A percentile compares a stretch with the other conserved stretches of the same genome.
Evolutionary conservation across 2,329 filamentous ascomycete genomes (phyloP).

Genomic region (Arachnomyces sp.): DNA sequence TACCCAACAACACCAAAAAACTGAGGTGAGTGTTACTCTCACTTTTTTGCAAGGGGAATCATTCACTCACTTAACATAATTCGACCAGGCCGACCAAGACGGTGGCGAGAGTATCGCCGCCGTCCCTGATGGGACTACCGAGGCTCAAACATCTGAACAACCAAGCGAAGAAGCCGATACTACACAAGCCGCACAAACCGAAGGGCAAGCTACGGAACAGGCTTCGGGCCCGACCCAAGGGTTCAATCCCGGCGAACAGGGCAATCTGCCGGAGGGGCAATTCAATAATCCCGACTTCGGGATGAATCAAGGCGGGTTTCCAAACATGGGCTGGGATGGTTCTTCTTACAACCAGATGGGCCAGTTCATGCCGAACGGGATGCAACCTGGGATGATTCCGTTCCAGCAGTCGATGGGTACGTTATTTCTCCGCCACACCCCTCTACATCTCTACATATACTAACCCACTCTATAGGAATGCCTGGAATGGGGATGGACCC

Average conservation of each 20-base stretch:
- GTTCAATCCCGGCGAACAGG: background rate
- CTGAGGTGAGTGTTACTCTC: constrained; percentile 8
- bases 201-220: constrained; percentile 25
- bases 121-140: constrained; percentile 14
- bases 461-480: constrained; percentile 52
- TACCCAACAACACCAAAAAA: constrained; percentile 5
- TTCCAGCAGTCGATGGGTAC: constrained; percentile 88
- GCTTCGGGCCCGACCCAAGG: background rate
- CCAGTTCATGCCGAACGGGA: constrained; percentile 50
- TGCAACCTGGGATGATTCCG: constrained; percentile 37
- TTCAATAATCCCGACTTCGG: constrained; percentile 32
- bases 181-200: background rate
- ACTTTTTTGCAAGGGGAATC: too few species aligned
- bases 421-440: constrained; percentile 25
- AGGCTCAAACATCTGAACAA: constrained; percentile 25
- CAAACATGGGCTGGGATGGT: constrained; percentile 52
- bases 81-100: constrained; percentile 5
- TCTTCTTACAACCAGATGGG: constrained; percentile 65
- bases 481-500: constrained; percentile 72
- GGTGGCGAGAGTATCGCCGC: background rate
- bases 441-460: constrained; percentile 7
- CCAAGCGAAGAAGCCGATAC: background rate
- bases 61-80: constrained; percentile 1
- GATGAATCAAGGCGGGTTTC: constrained; percentile 42
- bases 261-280: background rate